Evolutionary conservation across 1,284 basidiomycete species (phyloP).

Genomic region (Quambalaria eucalypti): DNA sequence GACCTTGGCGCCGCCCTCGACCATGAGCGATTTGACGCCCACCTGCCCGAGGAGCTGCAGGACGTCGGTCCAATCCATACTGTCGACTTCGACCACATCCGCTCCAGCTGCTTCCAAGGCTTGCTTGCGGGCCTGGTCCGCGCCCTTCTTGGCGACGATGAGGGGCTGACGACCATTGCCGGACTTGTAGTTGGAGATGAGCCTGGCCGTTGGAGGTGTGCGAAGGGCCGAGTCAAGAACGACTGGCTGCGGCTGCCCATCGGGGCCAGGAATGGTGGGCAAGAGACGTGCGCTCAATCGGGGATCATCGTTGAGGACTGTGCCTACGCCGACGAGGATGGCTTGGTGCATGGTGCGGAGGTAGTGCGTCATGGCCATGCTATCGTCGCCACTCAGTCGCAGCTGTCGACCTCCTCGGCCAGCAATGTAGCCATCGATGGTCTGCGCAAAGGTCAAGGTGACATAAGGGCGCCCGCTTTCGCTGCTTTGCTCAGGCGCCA

Average conservation of each 20-base stretch:
- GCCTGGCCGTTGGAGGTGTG: constrained; percentile 61
- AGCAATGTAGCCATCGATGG: constrained; percentile 84
- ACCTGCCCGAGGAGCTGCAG: constrained; percentile 17
- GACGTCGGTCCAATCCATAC: constrained; percentile 15
- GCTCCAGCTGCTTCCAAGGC: constrained; percentile 47
- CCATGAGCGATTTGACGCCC: constrained; percentile 72
- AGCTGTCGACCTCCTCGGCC: constrained; percentile 66
- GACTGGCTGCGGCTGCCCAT: constrained; percentile 63
- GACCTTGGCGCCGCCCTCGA: constrained; percentile 81
- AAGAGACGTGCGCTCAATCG: constrained; percentile 59
- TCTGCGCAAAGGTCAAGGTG: constrained; percentile 91
- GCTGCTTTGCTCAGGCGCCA: not conserved
- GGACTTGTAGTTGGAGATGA: constrained; percentile 60
- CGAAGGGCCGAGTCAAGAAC: constrained; percentile 71
- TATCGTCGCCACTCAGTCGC: constrained; percentile 71
- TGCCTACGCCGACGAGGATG: constrained; percentile 83
- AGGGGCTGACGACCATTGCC: constrained; percentile 65
- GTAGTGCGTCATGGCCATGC: constrained; percentile 88
- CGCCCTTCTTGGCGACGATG: constrained; percentile 55
- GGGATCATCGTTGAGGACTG: constrained; percentile 82
- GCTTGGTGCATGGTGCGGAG: constrained; percentile 68
- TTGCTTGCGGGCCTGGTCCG: constrained; percentile 20
- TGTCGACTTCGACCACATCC: constrained; percentile 47
- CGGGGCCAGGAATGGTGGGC: constrained; percentile 11
- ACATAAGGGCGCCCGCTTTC: constrained; percentile 38